Evolutionary conservation across 352 stramenopile species (phyloP).

Genomic region (Globisporangium cederbergense): DNA sequence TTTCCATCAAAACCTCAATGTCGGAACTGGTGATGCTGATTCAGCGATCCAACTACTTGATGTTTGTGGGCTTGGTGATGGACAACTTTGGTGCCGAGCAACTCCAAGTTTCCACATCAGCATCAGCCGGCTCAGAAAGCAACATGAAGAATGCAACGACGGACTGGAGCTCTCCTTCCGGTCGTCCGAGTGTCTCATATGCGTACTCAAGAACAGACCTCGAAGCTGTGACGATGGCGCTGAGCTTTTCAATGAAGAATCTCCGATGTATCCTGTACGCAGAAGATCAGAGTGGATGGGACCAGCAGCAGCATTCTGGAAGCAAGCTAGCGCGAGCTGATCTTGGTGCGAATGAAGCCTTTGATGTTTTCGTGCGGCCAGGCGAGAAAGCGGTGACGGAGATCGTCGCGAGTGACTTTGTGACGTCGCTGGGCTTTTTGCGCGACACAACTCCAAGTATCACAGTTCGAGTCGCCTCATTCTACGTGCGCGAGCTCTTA

Average conservation of each 20-base stretch:
- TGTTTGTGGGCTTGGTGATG: conserved; percentile 53
- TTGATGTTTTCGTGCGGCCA: conserved; percentile 6
- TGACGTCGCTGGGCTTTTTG: conserved; percentile 16
- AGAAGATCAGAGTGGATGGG: conserved; percentile 14
- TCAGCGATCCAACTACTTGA: conserved; percentile 45
- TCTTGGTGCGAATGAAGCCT: not conserved
- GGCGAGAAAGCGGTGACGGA: conserved; percentile 11
- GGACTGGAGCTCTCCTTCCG: conserved; percentile 19
- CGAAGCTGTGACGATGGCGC: conserved; percentile 59
- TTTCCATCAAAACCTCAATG: conserved; percentile 43
- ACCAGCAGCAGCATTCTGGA: not conserved
- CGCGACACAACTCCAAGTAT: conserved; percentile 14
- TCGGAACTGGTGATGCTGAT: conserved; percentile 24
- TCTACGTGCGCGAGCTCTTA: conserved; percentile 13
- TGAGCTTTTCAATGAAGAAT: conserved; percentile 58
- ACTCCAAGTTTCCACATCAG: conserved; percentile 22
- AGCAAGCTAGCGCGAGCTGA: not conserved
- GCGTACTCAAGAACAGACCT: conserved; percentile 68
- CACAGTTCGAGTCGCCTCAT: conserved; percentile 16
- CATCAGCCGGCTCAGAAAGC: not conserved
- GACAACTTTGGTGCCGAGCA: conserved; percentile 77
- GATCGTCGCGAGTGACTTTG: conserved; percentile 16
- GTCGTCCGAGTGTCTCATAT: conserved; percentile 67
- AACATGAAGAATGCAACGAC: not conserved
- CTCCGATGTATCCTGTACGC: conserved; percentile 46